Evolutionary conservation across 192 early-diverging fungal species (phyloP).

Genomic region (Phlyctochytrium planicorne): DNA sequence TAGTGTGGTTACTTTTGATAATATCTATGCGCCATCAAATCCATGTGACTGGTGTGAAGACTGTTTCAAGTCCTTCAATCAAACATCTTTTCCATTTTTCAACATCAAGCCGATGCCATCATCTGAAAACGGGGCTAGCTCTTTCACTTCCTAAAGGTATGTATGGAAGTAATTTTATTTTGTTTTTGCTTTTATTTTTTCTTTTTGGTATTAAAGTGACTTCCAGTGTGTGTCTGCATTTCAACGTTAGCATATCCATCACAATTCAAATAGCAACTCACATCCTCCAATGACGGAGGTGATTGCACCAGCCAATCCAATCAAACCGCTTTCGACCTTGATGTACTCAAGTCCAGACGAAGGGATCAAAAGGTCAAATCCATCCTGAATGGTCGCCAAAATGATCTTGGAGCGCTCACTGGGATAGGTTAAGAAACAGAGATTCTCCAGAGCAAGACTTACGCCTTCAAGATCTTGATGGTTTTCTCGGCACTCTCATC

Average conservation of each 20-base stretch:
- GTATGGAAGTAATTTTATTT: too few relatives aligned
- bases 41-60: too few relatives aligned
- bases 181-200: too few relatives aligned
- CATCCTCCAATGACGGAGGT: slow-evolving; percentile 70
- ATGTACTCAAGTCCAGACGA: slow-evolving; percentile 67
- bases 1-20: too few relatives aligned
- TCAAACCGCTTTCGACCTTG: slow-evolving; percentile 60
- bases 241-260: too few relatives aligned
- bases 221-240: background rate
- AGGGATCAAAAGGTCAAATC: slow-evolving; percentile 71
- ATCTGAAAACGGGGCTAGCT: too few relatives aligned
- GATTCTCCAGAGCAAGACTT: background rate
- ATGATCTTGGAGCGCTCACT: slow-evolving; percentile 55
- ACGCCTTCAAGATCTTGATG: slow-evolving; percentile 20
- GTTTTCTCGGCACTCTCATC: slow-evolving; percentile 22
- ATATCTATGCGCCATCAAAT: too few relatives aligned
- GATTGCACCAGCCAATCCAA: slow-evolving; percentile 69
- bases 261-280: slow-evolving; percentile 22
- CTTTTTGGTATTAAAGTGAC: background rate
- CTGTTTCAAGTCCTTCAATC: too few relatives aligned
- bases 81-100: too few relatives aligned
- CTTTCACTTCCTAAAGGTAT: too few relatives aligned
- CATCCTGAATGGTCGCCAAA: slow-evolving; percentile 60
- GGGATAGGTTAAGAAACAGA: background rate
- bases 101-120: too few relatives aligned